Evolutionary conservation across 768 basidiomycete genomes (phyloP).

Genomic region (Sporobolomyces roseus): DNA sequence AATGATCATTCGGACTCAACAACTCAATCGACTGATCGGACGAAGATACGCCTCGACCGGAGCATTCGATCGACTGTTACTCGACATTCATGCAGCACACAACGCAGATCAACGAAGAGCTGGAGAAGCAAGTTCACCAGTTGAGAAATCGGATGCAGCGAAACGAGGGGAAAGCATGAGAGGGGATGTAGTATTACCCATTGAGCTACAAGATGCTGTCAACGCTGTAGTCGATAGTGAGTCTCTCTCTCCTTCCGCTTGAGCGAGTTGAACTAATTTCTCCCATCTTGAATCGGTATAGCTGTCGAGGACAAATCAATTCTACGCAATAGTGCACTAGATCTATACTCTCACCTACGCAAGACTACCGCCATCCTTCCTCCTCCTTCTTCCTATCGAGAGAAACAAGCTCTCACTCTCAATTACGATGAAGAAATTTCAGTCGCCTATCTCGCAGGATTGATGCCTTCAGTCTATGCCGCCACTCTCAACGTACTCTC

Average conservation of each 20-base stretch:
- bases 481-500: conserved; percentile 71
- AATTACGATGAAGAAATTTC: conserved; percentile 60
- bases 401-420: conserved; percentile 67
- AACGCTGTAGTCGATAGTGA: conserved; percentile 57
- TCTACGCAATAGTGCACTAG: conserved; percentile 61
- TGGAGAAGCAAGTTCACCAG: neutral
- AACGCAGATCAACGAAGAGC: conserved; percentile 17
- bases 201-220: conserved; percentile 67
- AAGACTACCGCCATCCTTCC: conserved; percentile 54
- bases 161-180: conserved; percentile 69
- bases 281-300: neutral
- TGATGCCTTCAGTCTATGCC: conserved; percentile 80
- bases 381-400: conserved; percentile 47
- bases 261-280: neutral
- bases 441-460: conserved; percentile 77
- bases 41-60: too few species aligned
- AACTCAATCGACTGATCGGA: too few species aligned
- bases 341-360: conserved; percentile 66
- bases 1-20: too few species aligned
- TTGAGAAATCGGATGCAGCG: conserved; percentile 70
- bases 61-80: conserved; percentile 25
- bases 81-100: conserved; percentile 37
- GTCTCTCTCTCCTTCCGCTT: neutral
- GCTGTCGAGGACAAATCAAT: conserved; percentile 50
- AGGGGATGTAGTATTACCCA: conserved; percentile 67